Conservation (phyloP, 768 basidiomycete genomes). For the Rhizopogon sp. region DNA sequence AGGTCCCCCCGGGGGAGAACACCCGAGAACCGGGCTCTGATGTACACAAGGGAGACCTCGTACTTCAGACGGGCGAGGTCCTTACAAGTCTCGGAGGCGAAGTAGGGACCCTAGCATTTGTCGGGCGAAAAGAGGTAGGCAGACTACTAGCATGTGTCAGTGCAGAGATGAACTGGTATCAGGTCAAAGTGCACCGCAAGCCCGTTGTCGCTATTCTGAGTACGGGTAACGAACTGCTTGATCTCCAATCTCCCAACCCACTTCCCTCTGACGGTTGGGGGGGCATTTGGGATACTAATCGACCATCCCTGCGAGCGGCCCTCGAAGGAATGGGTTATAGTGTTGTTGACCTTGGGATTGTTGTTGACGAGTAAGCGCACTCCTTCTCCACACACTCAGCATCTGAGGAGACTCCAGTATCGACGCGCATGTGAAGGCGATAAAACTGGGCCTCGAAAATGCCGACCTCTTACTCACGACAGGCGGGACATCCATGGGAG, state of each 20-base stretch:
- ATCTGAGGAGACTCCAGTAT: constrained; percentile 33
- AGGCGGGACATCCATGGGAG: constrained; percentile 90
- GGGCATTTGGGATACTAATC: constrained; percentile 82
- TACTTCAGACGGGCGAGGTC: constrained; percentile 55
- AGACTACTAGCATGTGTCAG: background rate
- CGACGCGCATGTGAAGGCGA: constrained; percentile 49
- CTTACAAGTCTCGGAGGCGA: constrained; percentile 72
- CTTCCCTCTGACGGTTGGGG: constrained; percentile 46
- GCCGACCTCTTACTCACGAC: constrained; percentile 82
- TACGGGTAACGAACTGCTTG: constrained; percentile 80
- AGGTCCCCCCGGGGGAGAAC: constrained; percentile 64
- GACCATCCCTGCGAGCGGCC: constrained; percentile 69
- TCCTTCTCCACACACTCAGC: background rate
- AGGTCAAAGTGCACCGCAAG: constrained; percentile 69
- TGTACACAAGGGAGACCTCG: constrained; percentile 60
- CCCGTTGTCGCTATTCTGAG: constrained; percentile 78
- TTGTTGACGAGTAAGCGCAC: constrained; percentile 57
- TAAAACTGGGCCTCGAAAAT: constrained; percentile 49
- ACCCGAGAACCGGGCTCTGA: constrained; percentile 73
- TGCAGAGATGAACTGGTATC: background rate
- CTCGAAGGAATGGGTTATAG: constrained; percentile 71
- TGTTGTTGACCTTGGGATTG: constrained; percentile 78
- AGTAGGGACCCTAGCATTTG: constrained; percentile 75
- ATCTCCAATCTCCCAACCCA: constrained; percentile 44
- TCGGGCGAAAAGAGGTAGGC: constrained; percentile 66